These are phyloP conservation scores for Aspergillus fructus DNA, from an alignment of 2,329 filamentous ascomycete genomes.

Conservation along the genomic window DNA sequence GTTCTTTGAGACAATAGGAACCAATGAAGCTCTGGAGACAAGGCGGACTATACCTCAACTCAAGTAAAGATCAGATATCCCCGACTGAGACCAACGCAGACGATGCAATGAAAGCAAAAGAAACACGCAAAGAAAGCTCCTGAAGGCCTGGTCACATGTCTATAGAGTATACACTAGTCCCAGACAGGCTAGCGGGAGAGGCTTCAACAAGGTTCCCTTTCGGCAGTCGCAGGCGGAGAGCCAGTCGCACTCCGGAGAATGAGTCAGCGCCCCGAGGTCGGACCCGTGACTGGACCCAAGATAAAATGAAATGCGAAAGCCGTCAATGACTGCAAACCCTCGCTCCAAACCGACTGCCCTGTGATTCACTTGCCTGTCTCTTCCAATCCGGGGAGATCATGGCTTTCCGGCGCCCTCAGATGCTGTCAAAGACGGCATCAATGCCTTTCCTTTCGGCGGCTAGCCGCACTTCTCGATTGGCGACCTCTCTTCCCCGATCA, in stretches of 20 bases:
- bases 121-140: background rate
- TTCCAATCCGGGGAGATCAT: conserved; percentile 27
- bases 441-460: conserved; percentile 29
- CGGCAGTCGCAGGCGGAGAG: conserved; percentile 2
- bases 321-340: conserved; percentile 19
- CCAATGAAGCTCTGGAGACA: background rate
- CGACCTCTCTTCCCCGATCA: conserved; percentile 30
- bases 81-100: background rate
- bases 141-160: background rate
- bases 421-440: conserved; percentile 32
- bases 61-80: background rate
- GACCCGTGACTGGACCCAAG: conserved; percentile 20
- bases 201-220: background rate
- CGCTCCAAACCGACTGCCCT: conserved; percentile 5
- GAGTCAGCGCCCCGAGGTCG: conserved; percentile 41
- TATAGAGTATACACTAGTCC: conserved; percentile 11
- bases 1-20: background rate
- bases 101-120: background rate
- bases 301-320: conserved; percentile 16
- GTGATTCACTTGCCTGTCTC: conserved; percentile 11
- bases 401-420: conserved; percentile 40
- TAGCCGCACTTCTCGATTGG: conserved; percentile 28
- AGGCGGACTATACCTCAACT: background rate
- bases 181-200: conserved; percentile 15
- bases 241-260: conserved; percentile 17